Percentiles rank a stretch among this genome's conserved stretches.
Evolutionary conservation across 495 filamentous ascomycete species (phyloP).

Genomic region (Aspergillus asperescens): DNA sequence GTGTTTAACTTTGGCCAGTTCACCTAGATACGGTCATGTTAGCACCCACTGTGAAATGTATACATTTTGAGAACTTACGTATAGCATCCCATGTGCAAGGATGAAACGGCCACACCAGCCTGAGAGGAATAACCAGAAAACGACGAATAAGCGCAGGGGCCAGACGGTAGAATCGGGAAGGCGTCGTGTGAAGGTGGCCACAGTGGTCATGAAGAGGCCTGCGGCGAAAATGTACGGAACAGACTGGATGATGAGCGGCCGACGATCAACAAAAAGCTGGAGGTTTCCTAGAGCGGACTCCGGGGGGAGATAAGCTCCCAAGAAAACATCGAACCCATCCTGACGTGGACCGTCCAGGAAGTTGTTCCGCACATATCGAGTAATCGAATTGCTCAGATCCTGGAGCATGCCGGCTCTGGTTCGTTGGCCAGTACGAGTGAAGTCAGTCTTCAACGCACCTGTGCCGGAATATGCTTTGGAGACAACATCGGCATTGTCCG

Average conservation of each 20-base stretch:
- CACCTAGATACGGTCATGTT: conserved; percentile 52
- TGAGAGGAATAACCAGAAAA: conserved; percentile 67
- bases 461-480: conserved; percentile 90
- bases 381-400: conserved; percentile 76
- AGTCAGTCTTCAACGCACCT: conserved; percentile 92
- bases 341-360: conserved; percentile 89
- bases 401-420: conserved; percentile 76
- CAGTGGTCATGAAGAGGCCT: conserved; percentile 77
- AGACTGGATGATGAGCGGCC: conserved; percentile 79
- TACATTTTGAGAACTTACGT: conserved; percentile 54
- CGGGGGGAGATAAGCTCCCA: conserved; percentile 74
- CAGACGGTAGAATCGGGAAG: conserved; percentile 63
- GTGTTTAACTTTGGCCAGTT: conserved; percentile 97
- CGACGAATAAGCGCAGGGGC: conserved; percentile 69
- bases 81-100: conserved; percentile 77
- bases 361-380: conserved; percentile 83
- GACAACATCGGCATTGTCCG: conserved; percentile 95
- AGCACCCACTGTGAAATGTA: neutral
- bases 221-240: conserved; percentile 87
- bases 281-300: conserved; percentile 56
- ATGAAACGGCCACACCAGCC: conserved; percentile 71
- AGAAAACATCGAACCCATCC: conserved; percentile 91
- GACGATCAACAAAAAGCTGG: conserved; percentile 75
- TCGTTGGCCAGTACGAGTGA: conserved; percentile 82
- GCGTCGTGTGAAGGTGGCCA: conserved; percentile 67